Percentiles rank a stretch among this genome's conserved stretches.
These are phyloP conservation scores for Microcos paniculata DNA, from an alignment of 345 rosid species.

Conservation along the genomic window DNA sequence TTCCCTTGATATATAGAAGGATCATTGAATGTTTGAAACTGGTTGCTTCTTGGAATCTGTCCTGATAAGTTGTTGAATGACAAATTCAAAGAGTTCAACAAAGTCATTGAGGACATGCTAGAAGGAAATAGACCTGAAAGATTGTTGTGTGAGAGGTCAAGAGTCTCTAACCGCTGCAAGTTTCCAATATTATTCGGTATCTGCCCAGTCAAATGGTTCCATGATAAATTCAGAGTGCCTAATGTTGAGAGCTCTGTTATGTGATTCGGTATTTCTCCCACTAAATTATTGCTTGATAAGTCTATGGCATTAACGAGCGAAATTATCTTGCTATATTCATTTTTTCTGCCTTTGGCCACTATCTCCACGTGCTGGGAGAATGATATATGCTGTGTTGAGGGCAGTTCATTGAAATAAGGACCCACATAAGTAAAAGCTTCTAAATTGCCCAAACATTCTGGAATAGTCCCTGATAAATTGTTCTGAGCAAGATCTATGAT, in stretches of 20 bases:
- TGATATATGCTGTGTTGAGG: neutral
- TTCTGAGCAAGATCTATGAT: slow-evolving; percentile 18
- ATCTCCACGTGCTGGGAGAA: neutral
- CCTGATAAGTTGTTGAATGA: slow-evolving; percentile 30
- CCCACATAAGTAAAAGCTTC: neutral
- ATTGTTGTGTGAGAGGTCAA: slow-evolving; percentile 30
- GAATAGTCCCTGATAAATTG: slow-evolving; percentile 16
- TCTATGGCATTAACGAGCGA: slow-evolving; percentile 16
- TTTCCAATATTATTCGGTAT: slow-evolving; percentile 12
- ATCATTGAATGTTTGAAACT: slow-evolving; percentile 18
- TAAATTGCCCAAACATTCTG: slow-evolving; percentile 11
- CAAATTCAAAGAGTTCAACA: slow-evolving; percentile 21
- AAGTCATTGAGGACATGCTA: slow-evolving; percentile 19
- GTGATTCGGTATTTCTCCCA: slow-evolving; percentile 17
- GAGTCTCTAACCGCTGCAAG: slow-evolving; percentile 20
- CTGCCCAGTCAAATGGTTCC: slow-evolving; percentile 21
- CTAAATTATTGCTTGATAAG: slow-evolving; percentile 23
- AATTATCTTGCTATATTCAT: neutral
- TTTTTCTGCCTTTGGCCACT: neutral
- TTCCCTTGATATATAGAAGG: slow-evolving; percentile 21
- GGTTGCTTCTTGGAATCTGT: slow-evolving; percentile 14
- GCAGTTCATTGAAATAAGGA: neutral
- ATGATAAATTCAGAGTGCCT: slow-evolving; percentile 16
- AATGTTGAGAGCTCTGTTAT: slow-evolving; percentile 22
- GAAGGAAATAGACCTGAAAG: slow-evolving; percentile 28